These are phyloP conservation scores for Cordyceps militaris DNA, from an alignment of 2,329 filamentous ascomycete species.

Conservation along the genomic window DNA sequence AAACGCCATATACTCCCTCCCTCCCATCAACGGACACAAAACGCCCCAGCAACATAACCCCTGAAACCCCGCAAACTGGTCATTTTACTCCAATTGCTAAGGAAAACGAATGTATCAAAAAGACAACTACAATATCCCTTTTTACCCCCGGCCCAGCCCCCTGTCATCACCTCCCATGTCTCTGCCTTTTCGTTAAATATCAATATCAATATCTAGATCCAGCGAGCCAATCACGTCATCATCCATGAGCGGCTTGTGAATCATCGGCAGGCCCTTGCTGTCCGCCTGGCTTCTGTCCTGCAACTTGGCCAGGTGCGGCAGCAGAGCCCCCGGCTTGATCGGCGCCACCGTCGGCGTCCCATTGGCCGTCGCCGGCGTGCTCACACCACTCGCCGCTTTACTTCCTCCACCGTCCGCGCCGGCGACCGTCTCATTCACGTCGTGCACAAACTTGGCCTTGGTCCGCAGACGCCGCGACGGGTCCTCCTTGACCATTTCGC, in stretches of 20 bases:
- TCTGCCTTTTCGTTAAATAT: conserved; percentile 51
- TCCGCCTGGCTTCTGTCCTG: conserved; percentile 46
- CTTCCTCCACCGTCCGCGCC: conserved; percentile 27
- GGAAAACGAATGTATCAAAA: too few species aligned
- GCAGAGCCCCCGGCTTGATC: conserved; percentile 31
- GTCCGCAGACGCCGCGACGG: conserved; percentile 57
- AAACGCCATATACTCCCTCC: neutral
- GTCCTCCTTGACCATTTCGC: conserved; percentile 54
- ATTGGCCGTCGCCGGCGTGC: conserved; percentile 38
- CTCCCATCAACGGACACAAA: too few species aligned
- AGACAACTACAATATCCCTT: too few species aligned
- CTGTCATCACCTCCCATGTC: too few species aligned
- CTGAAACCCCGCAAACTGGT: too few species aligned
- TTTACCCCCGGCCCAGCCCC: too few species aligned
- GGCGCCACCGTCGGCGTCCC: conserved; percentile 43
- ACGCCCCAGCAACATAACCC: too few species aligned
- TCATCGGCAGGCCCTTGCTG: conserved; percentile 56
- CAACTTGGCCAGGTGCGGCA: conserved; percentile 47
- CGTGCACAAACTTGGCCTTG: conserved; percentile 60
- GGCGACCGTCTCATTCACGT: conserved; percentile 41
- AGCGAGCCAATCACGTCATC: conserved; percentile 87
- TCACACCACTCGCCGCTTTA: conserved; percentile 42
- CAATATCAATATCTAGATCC: conserved; percentile 88
- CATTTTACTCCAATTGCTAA: too few species aligned
- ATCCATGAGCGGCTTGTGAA: conserved; percentile 75